phyloP scores from a whole-genome alignment of 2,329 filamentous ascomycete genomes.

The Clonostachys rosea region DNA sequence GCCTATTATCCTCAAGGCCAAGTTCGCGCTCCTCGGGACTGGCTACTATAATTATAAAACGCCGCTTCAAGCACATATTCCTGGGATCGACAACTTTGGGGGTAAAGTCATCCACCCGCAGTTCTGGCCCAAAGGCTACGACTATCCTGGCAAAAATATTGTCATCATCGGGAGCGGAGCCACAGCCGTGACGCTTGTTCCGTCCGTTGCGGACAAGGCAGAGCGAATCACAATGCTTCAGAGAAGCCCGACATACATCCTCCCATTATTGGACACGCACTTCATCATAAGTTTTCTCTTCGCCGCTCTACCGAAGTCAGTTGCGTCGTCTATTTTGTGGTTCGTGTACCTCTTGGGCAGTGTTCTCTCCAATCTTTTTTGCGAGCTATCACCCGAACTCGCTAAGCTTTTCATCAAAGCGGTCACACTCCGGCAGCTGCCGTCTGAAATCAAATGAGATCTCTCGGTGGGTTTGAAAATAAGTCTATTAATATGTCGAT shows the following conservation, averaged over 20 bases:
- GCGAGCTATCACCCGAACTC: conserved; percentile 22
- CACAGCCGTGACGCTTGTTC: conserved; percentile 74
- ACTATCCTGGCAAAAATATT: conserved; percentile 63
- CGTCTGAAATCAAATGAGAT: conserved; percentile 27
- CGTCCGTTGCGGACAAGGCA: conserved; percentile 61
- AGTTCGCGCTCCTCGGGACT: conserved; percentile 52
- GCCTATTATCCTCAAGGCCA: conserved; percentile 31
- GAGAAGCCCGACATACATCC: conserved; percentile 68
- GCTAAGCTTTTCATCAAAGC: conserved; percentile 32
- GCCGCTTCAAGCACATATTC: conserved; percentile 56
- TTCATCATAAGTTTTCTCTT: conserved; percentile 21
- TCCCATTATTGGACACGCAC: conserved; percentile 36
- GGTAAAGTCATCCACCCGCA: conserved; percentile 65
- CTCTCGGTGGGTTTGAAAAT: too few relatives aligned
- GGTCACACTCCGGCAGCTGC: conserved; percentile 36
- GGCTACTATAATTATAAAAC: conserved; percentile 72
- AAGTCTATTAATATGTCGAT: too few relatives aligned
- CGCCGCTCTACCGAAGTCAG: conserved; percentile 36
- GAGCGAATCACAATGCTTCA: conserved; percentile 73
- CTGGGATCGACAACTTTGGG: conserved; percentile 62
- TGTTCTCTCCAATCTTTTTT: conserved; percentile 28
- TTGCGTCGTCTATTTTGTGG: conserved; percentile 39
- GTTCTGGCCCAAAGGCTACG: conserved; percentile 68
- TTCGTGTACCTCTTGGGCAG: conserved; percentile 14
- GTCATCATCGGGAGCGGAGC: conserved; percentile 75